Evolutionary conservation across 2,329 filamentous ascomycete genomes (phyloP).

Genomic region (Plectosphaerella cucumerina): DNA sequence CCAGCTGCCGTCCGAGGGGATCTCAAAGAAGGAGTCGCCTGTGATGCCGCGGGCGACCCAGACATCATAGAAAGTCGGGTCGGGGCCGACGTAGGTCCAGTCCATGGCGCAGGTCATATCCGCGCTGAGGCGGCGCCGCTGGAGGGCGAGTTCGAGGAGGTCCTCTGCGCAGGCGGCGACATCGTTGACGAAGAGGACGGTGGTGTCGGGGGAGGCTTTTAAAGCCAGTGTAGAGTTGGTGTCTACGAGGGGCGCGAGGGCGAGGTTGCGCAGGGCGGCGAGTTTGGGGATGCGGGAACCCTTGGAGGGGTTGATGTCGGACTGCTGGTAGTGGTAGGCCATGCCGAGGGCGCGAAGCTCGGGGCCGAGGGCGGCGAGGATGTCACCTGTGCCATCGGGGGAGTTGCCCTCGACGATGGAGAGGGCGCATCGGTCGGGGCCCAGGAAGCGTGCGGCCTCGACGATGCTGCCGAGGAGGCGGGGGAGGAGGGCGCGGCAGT

Average conservation of each 20-base stretch:
- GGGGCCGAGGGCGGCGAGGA: slow-evolving; percentile 36
- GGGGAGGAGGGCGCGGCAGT: slow-evolving; percentile 40
- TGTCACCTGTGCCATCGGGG: slow-evolving; percentile 46
- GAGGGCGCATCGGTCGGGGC: slow-evolving; percentile 44
- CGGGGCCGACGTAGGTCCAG: slow-evolving; percentile 41
- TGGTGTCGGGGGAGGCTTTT: slow-evolving; percentile 25
- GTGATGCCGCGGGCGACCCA: slow-evolving; percentile 45
- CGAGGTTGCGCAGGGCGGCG: slow-evolving; percentile 48
- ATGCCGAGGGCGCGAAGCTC: slow-evolving; percentile 32
- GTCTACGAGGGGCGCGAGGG: slow-evolving; percentile 39
- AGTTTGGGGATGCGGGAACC: slow-evolving; percentile 42
- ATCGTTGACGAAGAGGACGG: slow-evolving; percentile 51
- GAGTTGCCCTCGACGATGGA: slow-evolving; percentile 55
- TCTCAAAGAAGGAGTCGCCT: slow-evolving; percentile 52
- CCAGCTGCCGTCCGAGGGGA: slow-evolving; percentile 46
- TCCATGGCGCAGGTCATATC: slow-evolving; percentile 59
- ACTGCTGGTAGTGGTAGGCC: slow-evolving; percentile 37
- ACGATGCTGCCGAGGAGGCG: slow-evolving; percentile 48
- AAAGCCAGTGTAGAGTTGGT: slow-evolving; percentile 11
- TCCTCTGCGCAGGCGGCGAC: slow-evolving; percentile 50
- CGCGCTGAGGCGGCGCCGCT: slow-evolving; percentile 42
- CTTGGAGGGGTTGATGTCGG: slow-evolving; percentile 35
- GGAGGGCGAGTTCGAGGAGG: slow-evolving; percentile 37
- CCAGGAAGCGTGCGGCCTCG: slow-evolving; percentile 44
- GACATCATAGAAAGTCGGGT: slow-evolving; percentile 54